phyloP scores from a whole-genome alignment of 257 asterid species.

The Ehretia macrophylla region DNA sequence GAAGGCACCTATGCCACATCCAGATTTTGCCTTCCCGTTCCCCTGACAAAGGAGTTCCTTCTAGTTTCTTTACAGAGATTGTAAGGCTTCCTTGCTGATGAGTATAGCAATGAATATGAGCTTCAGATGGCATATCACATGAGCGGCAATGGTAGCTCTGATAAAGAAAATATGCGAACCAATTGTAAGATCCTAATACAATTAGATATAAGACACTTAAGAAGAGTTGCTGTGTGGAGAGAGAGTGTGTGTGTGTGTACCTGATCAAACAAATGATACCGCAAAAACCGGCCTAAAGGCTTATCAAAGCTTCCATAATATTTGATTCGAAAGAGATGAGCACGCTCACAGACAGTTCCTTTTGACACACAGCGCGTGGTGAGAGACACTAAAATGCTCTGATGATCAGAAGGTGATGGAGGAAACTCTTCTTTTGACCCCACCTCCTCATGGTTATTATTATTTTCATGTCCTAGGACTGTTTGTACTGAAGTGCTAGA shows the following conservation, averaged over 20 bases:
- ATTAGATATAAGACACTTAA: conserved; percentile 4
- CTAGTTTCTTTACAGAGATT: conserved; percentile 54
- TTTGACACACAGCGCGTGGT: conserved; percentile 66
- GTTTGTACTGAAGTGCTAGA: conserved; percentile 22
- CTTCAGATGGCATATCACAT: conserved; percentile 74
- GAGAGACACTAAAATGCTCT: conserved; percentile 78
- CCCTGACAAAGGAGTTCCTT: conserved; percentile 54
- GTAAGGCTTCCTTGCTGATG: conserved; percentile 77
- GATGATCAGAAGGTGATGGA: conserved; percentile 60
- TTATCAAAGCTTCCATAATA: conserved; percentile 69
- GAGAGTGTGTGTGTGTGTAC: conserved; percentile 19
- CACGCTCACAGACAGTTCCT: conserved; percentile 70
- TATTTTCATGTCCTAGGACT: conserved; percentile 24
- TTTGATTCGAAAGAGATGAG: conserved; percentile 71
- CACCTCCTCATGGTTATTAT: conserved; percentile 22
- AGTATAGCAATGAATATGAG: conserved; percentile 73
- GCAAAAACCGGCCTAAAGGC: conserved; percentile 70
- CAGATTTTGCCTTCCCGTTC: conserved; percentile 68
- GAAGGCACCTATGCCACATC: conserved; percentile 91
- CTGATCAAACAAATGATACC: conserved; percentile 65
- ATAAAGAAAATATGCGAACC: conserved; percentile 16
- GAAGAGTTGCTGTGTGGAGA: not conserved
- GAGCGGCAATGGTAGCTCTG: conserved; percentile 57
- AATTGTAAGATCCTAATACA: conserved; percentile 10
- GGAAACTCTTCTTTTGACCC: conserved; percentile 55